Percentiles rank a stretch among this genome's conserved stretches.
These are phyloP conservation scores for Capsella rubella DNA, from an alignment of 441 rosid species.

Conservation along the genomic window DNA sequence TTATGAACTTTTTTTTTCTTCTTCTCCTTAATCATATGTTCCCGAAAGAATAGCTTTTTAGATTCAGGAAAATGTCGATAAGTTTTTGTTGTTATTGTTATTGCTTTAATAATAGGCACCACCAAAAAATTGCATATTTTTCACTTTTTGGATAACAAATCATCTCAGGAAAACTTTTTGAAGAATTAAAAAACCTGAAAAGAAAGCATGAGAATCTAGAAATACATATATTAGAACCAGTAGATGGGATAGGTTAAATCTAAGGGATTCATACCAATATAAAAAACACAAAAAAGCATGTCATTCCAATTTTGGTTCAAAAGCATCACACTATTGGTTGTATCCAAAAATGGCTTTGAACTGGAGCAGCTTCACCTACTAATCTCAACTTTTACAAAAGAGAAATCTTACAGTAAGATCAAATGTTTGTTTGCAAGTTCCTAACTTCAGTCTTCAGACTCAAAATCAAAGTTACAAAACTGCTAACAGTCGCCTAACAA, in stretches of 20 bases:
- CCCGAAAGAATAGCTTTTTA: slow-evolving; percentile 5
- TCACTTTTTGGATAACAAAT: slow-evolving; percentile 29
- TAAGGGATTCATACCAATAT: neutral
- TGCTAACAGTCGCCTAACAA: slow-evolving; percentile 29
- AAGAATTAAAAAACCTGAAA: neutral
- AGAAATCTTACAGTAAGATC: slow-evolving; percentile 37
- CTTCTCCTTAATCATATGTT: neutral
- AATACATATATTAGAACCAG: neutral
- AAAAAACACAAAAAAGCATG: neutral
- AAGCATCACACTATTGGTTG: slow-evolving; percentile 30
- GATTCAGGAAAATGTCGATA: slow-evolving; percentile 16
- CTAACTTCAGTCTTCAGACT: slow-evolving; percentile 11
- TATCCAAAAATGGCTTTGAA: slow-evolving; percentile 11
- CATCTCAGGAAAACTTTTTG: slow-evolving; percentile 11
- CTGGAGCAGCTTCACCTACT: slow-evolving; percentile 22
- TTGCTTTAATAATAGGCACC: slow-evolving; percentile 21
- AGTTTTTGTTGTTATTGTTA: slow-evolving; percentile 19
- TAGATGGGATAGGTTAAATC: slow-evolving; percentile 13
- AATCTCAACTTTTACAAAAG: slow-evolving; percentile 18
- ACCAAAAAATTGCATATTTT: slow-evolving; percentile 15
- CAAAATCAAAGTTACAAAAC: slow-evolving; percentile 26
- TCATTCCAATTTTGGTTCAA: slow-evolving; percentile 28
- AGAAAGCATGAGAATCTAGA: slow-evolving; percentile 20
- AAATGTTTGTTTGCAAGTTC: slow-evolving; percentile 22
- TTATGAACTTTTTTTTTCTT: neutral